Evolutionary conservation across 495 filamentous ascomycete genomes (phyloP).

Genomic region (Annulohypoxylon moriforme): DNA sequence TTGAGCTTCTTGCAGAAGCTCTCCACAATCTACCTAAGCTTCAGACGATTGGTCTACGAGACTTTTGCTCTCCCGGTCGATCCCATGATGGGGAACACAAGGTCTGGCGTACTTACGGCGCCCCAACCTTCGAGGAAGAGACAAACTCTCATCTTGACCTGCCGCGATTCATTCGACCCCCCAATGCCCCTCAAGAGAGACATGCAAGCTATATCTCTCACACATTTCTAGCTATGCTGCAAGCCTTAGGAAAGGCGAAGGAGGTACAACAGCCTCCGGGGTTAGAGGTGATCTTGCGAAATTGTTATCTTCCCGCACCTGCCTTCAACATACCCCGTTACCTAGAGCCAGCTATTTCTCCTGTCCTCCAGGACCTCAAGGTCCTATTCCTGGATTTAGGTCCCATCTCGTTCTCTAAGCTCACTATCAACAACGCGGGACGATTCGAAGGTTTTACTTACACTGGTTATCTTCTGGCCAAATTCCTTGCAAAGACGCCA

Average conservation of each 20-base stretch:
- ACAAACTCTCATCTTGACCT: constrained; percentile 17
- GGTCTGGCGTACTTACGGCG: constrained; percentile 51
- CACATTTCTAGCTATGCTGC: constrained; percentile 47
- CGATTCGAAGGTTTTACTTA: neutral
- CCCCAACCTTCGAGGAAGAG: constrained; percentile 34
- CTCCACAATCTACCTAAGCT: constrained; percentile 61
- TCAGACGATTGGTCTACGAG: constrained; percentile 60
- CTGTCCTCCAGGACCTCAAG: constrained; percentile 50
- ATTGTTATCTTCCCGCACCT: constrained; percentile 32
- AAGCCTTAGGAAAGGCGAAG: constrained; percentile 47
- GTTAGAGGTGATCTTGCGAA: constrained; percentile 55
- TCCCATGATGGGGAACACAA: constrained; percentile 36
- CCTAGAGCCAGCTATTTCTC: constrained; percentile 38
- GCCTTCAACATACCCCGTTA: constrained; percentile 53
- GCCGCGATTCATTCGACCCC: neutral
- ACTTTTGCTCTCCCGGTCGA: constrained; percentile 50
- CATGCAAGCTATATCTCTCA: constrained; percentile 24
- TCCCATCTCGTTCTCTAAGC: neutral
- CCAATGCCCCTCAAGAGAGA: neutral
- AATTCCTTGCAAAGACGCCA: constrained; percentile 43
- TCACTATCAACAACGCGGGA: neutral
- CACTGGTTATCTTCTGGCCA: constrained; percentile 26
- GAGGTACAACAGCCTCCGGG: constrained; percentile 23
- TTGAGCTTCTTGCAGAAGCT: constrained; percentile 62
- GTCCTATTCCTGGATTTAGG: constrained; percentile 53